A percentile compares a stretch with the other conserved stretches of the same genome.
Conservation (phyloP, 2,329 filamentous ascomycete genomes). For the Reticulascus tulasneorum region DNA sequence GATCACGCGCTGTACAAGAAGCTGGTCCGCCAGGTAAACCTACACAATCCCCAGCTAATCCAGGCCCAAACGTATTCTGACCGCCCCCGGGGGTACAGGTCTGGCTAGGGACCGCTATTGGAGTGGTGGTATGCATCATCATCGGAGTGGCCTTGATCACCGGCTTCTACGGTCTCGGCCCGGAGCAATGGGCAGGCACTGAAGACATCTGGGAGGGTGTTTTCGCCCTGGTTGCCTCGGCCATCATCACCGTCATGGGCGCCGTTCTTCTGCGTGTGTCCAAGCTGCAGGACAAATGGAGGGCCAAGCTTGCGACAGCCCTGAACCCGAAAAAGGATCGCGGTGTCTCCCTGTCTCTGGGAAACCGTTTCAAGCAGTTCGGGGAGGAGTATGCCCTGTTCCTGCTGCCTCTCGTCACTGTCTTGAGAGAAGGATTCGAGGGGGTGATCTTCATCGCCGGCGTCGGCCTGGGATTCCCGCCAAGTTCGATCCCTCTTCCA, state of each 20-base stretch:
- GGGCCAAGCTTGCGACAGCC: slow-evolving; percentile 57
- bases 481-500: slow-evolving; percentile 65
- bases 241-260: slow-evolving; percentile 64
- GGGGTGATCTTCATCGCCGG: slow-evolving; percentile 77
- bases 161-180: slow-evolving; percentile 48
- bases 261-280: slow-evolving; percentile 61
- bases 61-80: slow-evolving; percentile 2
- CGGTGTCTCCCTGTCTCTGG: too few relatives aligned
- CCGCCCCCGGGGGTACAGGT: slow-evolving; percentile 47
- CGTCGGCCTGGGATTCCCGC: slow-evolving; percentile 65
- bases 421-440: slow-evolving; percentile 72
- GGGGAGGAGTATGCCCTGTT: slow-evolving; percentile 73
- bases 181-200: slow-evolving; percentile 51
- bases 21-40: slow-evolving; percentile 45
- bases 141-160: slow-evolving; percentile 15
- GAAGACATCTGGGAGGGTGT: slow-evolving; percentile 65
- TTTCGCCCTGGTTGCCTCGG: slow-evolving; percentile 54
- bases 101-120: slow-evolving; percentile 44
- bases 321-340: slow-evolving; percentile 25
- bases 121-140: slow-evolving; percentile 13
- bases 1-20: slow-evolving; percentile 51
- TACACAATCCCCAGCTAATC: slow-evolving; percentile 1
- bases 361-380: slow-evolving; percentile 11
- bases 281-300: slow-evolving; percentile 66
- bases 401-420: slow-evolving; percentile 72